These are phyloP conservation scores for Brassica cretica DNA, from an alignment of 345 rosid genomes.

Conservation along the genomic window DNA sequence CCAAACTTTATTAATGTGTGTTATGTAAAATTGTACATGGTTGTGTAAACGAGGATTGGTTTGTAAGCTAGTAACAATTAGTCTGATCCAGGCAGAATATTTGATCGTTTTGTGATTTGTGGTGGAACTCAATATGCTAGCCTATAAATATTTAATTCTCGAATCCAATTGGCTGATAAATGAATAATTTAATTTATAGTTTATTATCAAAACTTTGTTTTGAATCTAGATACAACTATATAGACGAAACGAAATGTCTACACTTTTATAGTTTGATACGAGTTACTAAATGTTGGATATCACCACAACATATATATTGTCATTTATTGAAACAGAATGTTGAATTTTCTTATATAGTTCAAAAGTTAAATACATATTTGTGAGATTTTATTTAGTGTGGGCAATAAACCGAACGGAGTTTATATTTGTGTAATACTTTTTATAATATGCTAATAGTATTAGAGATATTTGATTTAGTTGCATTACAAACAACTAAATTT, in stretches of 20 bases:
- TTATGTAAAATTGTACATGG: neutral
- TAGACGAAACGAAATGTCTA: neutral
- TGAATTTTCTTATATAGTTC: neutral
- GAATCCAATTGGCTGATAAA: neutral
- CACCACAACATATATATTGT: neutral
- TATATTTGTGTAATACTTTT: no score
- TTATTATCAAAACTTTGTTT: neutral
- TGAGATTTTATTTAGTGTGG: neutral
- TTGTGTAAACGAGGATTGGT: slow-evolving; percentile 33
- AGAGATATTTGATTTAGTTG: neutral
- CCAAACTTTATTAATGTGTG: neutral
- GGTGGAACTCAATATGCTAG: slow-evolving; percentile 20
- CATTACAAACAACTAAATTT: neutral
- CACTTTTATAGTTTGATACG: neutral
- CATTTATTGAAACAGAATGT: neutral
- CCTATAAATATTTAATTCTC: neutral
- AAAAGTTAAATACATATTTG: neutral
- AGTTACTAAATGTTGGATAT: neutral
- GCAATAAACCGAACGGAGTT: no score
- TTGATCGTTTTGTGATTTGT: slow-evolving; percentile 12
- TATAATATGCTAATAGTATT: neutral
- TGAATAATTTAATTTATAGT: neutral
- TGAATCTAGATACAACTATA: neutral
- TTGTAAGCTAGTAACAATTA: slow-evolving; percentile 8
- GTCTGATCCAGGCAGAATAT: neutral